Percentiles rank a stretch among this genome's conserved stretches.
phyloP scores from a whole-genome alignment of 1,139 yeast genomes.

The Starmera stellimalicola region DNA sequence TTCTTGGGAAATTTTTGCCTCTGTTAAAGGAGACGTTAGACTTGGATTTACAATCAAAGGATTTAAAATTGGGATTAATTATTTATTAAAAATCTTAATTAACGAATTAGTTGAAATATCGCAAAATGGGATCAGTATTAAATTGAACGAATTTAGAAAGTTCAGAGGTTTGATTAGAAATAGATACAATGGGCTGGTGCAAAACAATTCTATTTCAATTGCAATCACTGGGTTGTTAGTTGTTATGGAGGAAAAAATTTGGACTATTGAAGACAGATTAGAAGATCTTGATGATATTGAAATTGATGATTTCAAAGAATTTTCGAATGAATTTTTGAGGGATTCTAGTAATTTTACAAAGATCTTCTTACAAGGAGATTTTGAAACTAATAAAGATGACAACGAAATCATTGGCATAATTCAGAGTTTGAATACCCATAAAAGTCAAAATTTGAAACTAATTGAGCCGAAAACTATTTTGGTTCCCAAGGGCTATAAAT shows the following conservation, averaged over 20 bases:
- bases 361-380: slow-evolving; percentile 42
- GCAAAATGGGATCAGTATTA: slow-evolving; percentile 4
- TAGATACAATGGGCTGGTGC: slow-evolving; percentile 31
- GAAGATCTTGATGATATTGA: slow-evolving; percentile 53
- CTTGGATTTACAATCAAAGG: slow-evolving; percentile 44
- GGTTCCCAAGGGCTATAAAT: slow-evolving; percentile 29
- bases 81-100: slow-evolving; percentile 19
- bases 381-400: slow-evolving; percentile 12
- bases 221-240: slow-evolving; percentile 38
- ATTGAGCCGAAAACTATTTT: slow-evolving; percentile 27
- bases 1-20: slow-evolving; percentile 45
- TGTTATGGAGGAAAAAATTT: slow-evolving; percentile 43
- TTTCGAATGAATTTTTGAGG: slow-evolving; percentile 18
- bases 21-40: slow-evolving; percentile 40
- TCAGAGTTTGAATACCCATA: slow-evolving; percentile 7
- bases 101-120: slow-evolving; percentile 7
- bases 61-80: slow-evolving; percentile 27
- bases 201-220: slow-evolving; percentile 32
- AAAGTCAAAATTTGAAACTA: not conserved
- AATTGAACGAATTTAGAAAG: slow-evolving; percentile 30
- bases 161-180: slow-evolving; percentile 35
- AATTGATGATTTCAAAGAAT: slow-evolving; percentile 25
- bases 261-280: slow-evolving; percentile 40
- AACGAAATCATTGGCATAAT: slow-evolving; percentile 19
- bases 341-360: slow-evolving; percentile 25